Conservation (phyloP, 768 basidiomycete species). For the Tubosaeta brunneosetosa region DNA sequence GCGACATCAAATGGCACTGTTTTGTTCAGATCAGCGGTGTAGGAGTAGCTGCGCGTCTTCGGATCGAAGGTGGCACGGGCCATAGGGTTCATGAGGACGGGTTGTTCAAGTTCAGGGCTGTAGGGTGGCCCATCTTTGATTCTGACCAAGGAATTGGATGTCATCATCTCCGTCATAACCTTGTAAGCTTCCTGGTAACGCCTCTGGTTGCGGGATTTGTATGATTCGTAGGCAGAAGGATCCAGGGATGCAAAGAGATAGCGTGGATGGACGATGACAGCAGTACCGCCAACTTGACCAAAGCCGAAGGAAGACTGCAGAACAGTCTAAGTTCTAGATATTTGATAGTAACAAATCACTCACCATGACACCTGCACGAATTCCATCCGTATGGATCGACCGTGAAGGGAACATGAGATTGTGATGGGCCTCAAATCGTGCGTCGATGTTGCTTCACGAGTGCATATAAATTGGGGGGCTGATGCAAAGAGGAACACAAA, state of each 20-base stretch:
- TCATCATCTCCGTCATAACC: constrained; percentile 95
- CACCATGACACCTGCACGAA: constrained; percentile 84
- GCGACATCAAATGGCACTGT: constrained; percentile 51
- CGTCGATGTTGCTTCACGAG: constrained; percentile 77
- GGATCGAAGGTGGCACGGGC: constrained; percentile 77
- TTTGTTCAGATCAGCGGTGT: constrained; percentile 58
- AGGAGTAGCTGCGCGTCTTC: constrained; percentile 86
- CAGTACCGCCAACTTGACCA: constrained; percentile 96
- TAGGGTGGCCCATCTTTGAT: constrained; percentile 95
- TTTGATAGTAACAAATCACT: constrained; percentile 18
- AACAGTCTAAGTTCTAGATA: background rate
- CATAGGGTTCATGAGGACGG: constrained; percentile 87
- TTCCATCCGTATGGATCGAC: constrained; percentile 90
- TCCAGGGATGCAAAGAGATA: constrained; percentile 84
- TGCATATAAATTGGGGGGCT: background rate
- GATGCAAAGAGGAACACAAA: constrained; percentile 14
- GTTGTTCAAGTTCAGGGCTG: constrained; percentile 74
- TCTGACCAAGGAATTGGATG: constrained; percentile 86
- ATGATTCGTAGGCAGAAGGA: constrained; percentile 71
- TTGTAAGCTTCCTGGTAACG: constrained; percentile 77
- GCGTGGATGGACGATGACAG: constrained; percentile 84
- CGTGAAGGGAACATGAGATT: constrained; percentile 97
- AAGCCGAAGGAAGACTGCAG: constrained; percentile 90
- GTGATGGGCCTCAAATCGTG: constrained; percentile 82
- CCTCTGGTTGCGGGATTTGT: constrained; percentile 60